A percentile compares a stretch with the other conserved stretches of the same genome.
Evolutionary conservation across 2,329 filamentous ascomycete species (phyloP).

Genomic region (Mariannaea elegans): DNA sequence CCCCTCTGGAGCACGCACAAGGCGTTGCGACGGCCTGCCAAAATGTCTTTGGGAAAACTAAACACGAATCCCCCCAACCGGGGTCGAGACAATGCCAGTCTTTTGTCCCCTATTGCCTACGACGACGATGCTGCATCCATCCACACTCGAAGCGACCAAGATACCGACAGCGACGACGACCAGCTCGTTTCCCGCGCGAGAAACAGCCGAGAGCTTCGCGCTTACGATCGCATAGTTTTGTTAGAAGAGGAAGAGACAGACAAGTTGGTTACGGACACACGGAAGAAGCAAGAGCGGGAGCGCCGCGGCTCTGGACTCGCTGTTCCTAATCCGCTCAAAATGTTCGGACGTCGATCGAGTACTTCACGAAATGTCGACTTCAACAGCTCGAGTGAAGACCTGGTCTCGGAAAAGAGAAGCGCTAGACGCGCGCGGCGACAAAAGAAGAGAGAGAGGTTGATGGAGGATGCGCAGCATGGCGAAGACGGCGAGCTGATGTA

Average conservation of each 20-base stretch:
- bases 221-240: constrained; percentile 75
- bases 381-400: constrained; percentile 58
- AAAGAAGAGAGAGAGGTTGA: constrained; percentile 62
- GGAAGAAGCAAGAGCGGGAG: constrained; percentile 60
- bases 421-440: constrained; percentile 59
- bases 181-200: constrained; percentile 71
- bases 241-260: constrained; percentile 80
- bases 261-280: constrained; percentile 63
- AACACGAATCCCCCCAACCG: constrained; percentile 32
- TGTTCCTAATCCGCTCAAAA: constrained; percentile 59
- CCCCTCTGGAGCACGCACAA: constrained; percentile 26
- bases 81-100: constrained; percentile 50
- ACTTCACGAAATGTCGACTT: constrained; percentile 47
- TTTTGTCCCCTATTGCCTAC: constrained; percentile 71
- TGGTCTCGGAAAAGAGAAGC: constrained; percentile 59
- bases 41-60: constrained; percentile 36
- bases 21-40: constrained; percentile 24
- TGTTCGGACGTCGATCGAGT: constrained; percentile 51
- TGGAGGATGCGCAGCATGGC: constrained; percentile 64
- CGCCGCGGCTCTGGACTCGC: constrained; percentile 59
- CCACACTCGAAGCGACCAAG: constrained; percentile 74
- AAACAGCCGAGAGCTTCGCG: constrained; percentile 74
- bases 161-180: constrained; percentile 81
- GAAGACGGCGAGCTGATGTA: constrained; percentile 84
- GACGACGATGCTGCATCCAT: constrained; percentile 76